A percentile compares a stretch with the other conserved stretches of the same genome.
phyloP scores from a whole-genome alignment of 2,329 filamentous ascomycete genomes.

The Colletotrichum liaoningense region DNA sequence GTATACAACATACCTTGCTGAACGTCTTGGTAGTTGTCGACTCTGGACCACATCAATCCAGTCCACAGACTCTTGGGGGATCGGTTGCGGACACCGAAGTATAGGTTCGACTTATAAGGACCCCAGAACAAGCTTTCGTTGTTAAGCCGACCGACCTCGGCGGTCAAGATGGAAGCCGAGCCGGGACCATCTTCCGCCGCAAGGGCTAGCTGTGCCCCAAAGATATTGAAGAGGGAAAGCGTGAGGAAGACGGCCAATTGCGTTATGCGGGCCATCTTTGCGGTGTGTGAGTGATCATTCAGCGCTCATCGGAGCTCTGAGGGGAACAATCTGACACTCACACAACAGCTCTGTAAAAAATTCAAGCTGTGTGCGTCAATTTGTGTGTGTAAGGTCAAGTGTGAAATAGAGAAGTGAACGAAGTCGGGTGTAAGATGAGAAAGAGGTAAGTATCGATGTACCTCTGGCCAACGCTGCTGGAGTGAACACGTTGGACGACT shows the following conservation, averaged over 20 bases:
- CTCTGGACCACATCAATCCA: conserved; percentile 88
- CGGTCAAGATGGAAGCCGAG: conserved; percentile 52
- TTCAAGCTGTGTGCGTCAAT: not conserved
- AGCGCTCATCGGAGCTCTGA: conserved; percentile 30
- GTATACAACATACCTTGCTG: conserved; percentile 73
- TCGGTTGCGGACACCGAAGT: conserved; percentile 89
- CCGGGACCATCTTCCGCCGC: conserved; percentile 35
- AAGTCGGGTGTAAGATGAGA: conserved; percentile 6
- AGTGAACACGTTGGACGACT: conserved; percentile 36
- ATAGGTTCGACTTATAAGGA: conserved; percentile 92
- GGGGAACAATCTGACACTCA: conserved; percentile 7
- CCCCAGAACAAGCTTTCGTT: conserved; percentile 96
- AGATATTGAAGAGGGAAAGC: conserved; percentile 37
- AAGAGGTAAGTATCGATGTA: conserved; percentile 23
- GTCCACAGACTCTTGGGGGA: conserved; percentile 84
- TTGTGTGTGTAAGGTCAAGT: conserved; percentile 9
- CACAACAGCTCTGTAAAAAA: conserved; percentile 13
- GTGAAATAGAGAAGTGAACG: not conserved
- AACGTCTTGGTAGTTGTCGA: conserved; percentile 81
- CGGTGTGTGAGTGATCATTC: conserved; percentile 18
- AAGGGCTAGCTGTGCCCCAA: conserved; percentile 37
- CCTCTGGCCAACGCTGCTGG: conserved; percentile 2
- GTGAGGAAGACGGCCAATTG: conserved; percentile 43
- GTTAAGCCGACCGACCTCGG: conserved; percentile 64
- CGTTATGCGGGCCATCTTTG: conserved; percentile 40